Evolutionary conservation across 2,329 filamentous ascomycete genomes (phyloP), one percentile per base, ranked within the genome.

Genomic region (Phaeophleospora eucalypticola): DNA sequence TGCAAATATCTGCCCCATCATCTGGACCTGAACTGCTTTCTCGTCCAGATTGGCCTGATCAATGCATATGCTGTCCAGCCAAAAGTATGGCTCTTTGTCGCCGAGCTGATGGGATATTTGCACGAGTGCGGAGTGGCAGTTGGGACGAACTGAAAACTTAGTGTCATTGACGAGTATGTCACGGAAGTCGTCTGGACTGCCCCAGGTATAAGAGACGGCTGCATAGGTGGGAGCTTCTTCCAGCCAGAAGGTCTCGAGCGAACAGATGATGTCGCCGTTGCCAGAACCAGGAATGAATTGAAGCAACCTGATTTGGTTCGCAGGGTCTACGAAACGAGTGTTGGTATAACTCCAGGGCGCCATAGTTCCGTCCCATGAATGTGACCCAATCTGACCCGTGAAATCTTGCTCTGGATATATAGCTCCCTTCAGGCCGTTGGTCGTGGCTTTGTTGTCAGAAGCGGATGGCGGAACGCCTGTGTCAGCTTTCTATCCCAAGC

Each of bases 41-140:
- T 56, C 53, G 6, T 19, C 16, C 4, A 41, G 8, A 24, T 56
- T 36, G 12, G 16, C 15, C 33, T 56, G 53, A 21, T 56, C 47
- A 39, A 56, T 56, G 38, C 51, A 56, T 10, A 56, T 41, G 16
- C 32, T 33, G 21, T 43, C 37, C 6, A 40, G 18, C 41, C 40
- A 43, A 41, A 48, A 14, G 32, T 46, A 36, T 24, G 19, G 19
- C 37, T 32, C 20, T 19, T 14, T n/a, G 19, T n/a, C 29, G 19
- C 36, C 19, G 20, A n/a, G n/a, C n/a, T n/a, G n/a, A n/a, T n/a
- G n/a, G n/a, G n/a, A n/a, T n/a, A n/a, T n/a, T 16, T 44, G 41
- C n/a, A 16, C 12, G 19, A 44, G 21, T n/a, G 33, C 29, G 18
- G 24, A 37, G 19, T 36, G 35, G 20, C 41, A 44, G 16, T 44